Evolutionary conservation across 768 basidiomycete genomes (phyloP), one percentile per base, ranked within the genome.

Genomic region (Tubosaeta sp.): DNA sequence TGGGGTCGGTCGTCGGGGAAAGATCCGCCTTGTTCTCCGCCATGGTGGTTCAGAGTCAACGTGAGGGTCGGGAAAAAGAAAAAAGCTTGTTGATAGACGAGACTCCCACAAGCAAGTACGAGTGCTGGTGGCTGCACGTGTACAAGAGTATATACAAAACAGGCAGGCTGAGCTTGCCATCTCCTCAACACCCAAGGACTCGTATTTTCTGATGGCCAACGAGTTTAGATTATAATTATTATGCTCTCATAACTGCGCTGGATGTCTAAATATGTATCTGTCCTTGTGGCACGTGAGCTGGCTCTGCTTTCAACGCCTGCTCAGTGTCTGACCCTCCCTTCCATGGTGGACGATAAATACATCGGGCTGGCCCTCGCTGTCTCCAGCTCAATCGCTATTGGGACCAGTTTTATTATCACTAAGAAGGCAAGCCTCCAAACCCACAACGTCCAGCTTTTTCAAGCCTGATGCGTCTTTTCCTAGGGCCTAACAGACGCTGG

Each of bases 371-470:
- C 82, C 22, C 82, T 99, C 49, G 94, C 96, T 47, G 71, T 98
- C 44, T 83, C 85, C 18, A 82, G 91, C 59, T 88, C 90, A 12
- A 64, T 90, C 22, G 84, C 88, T 52, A 98, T 98, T 59, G 95
- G 96, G 44, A 90, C 87, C 34, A 95, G 93, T 69, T 96, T 94
- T 69, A 96, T 99, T 65, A 95, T 99, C 66, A 99, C 95, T 16
- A 99, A 99, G 82, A 98, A 96, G 87, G 95, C 89, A 45, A 57
- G 71, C 42, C 10, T 2, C 34, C 21, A 16, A 16, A 6, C 8
- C 38, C 19, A 27, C 16, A 16, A 3, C 39, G 18, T 5, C 24
- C 36, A 36, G 9, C 35, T 11, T 21, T 48, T 59, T 48, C 51
- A 52, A 27, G 46, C 21, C 59, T 52, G 41, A 63, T 22, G n/a